Percentiles rank a stretch among this genome's conserved stretches.
phyloP scores from a whole-genome alignment of 2,329 filamentous ascomycete genomes.

The Endocalyx cinctus region DNA sequence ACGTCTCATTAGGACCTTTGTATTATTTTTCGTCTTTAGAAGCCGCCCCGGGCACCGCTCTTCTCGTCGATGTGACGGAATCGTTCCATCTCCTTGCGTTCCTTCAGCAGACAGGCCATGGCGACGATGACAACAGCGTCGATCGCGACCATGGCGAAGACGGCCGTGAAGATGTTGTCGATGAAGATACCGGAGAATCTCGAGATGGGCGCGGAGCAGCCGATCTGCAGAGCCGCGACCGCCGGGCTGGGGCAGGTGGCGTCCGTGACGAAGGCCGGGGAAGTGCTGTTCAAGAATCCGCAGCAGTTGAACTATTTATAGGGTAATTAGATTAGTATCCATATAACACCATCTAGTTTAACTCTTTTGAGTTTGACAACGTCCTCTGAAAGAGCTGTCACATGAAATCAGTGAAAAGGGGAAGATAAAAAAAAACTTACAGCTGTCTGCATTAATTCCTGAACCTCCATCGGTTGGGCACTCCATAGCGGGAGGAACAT shows the following conservation, averaged over 20 bases:
- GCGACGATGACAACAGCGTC: slow-evolving; percentile 65
- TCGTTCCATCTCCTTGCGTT: slow-evolving; percentile 72
- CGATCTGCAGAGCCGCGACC: slow-evolving; percentile 63
- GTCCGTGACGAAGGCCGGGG: slow-evolving; percentile 68
- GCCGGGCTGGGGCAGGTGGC: slow-evolving; percentile 63
- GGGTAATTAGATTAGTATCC: slow-evolving; percentile 17
- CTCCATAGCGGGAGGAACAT: slow-evolving; percentile 60
- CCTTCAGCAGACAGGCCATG: slow-evolving; percentile 72
- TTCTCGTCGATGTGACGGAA: slow-evolving; percentile 82
- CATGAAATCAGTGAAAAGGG: no score
- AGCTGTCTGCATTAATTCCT: slow-evolving; percentile 66
- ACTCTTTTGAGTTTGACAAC: neutral
- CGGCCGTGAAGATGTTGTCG: slow-evolving; percentile 71
- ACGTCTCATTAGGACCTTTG: no score
- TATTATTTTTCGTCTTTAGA: slow-evolving; percentile 29
- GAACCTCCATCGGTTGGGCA: slow-evolving; percentile 49
- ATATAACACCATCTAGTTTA: neutral
- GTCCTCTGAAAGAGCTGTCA: no score
- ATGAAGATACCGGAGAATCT: slow-evolving; percentile 67
- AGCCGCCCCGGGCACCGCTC: slow-evolving; percentile 49
- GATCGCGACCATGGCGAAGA: slow-evolving; percentile 73
- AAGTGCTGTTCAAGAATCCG: slow-evolving; percentile 69
- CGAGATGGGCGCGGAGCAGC: slow-evolving; percentile 65
- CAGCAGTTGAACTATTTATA: slow-evolving; percentile 67
- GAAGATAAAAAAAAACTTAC: slow-evolving; percentile 46